Base-by-base conservation (phyloP, 495 filamentous ascomycete genomes). In the Tetracladium marchalianum region DNA sequence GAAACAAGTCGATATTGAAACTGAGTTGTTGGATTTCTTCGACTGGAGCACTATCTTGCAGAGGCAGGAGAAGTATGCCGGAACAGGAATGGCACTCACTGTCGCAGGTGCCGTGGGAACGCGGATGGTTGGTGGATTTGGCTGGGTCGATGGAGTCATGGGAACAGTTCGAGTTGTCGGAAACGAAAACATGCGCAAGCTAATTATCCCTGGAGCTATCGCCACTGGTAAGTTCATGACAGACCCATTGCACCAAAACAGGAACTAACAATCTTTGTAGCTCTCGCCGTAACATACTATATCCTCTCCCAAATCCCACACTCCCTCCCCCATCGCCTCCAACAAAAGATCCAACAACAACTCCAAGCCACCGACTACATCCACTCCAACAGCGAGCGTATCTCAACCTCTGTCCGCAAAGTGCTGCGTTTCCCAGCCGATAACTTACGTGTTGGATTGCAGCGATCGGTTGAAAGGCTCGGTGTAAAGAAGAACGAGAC, bases 21-120 rank as follows among this genome's bases (percentile, higher is more conserved):
- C 92, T 15, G 90, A 97, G 53, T 46, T 94, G 0, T 84, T 76
- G 74, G 92, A 98, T 62, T 95, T 98, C 68, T 87, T 97, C 60
- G 93, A 98, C 61, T 68, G 89, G 56, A 69, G 74, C 31, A 81
- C 77, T 10, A 68, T 95, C 9, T 80, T 92, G 70, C 87, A 97
- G 55, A 73, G 78, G 39, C 89, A 98, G 60, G 93, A 98, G 69
- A 96, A 97, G 68, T 67, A 92, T 35, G 89, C 87, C 11, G 87
- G 88, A 33, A 88, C 88, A 22, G 80, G 92, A 50, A 85, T 97
- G 81, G 90, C 93, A 34, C 72, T 98, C 64, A 97, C 92, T 1
- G 79, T 90, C 24, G 85, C 82, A n/a, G 87, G 87, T 47, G 82
- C 92, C 15, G 70, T 95, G 9, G 87, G 90, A 41, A 76, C 81